Base-by-base conservation (phyloP, 441 rosid species). In the Erodium chrysanthum region DNA sequence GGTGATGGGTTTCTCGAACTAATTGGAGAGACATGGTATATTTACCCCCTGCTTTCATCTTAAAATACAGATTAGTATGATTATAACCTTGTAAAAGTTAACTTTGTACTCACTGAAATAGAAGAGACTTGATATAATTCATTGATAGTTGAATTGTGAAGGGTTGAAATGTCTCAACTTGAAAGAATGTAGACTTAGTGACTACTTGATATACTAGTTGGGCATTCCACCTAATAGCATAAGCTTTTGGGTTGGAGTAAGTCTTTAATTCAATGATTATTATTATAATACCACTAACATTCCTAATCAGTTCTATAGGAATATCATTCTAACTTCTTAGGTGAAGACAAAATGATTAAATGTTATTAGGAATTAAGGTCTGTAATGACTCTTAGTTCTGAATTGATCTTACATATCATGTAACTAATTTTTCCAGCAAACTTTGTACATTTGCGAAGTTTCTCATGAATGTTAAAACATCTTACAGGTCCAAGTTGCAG, bases 401-500 rank as follows among this genome's bases (percentile, higher is more conserved):
- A 11, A 42, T 69, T 54, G 60, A 54, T 18, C 60, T 54, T 58
- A 23, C 29, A 22, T 58, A 58, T 58, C 29, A 23, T 58, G 54
- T 48, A 48, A 14, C 54, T 48, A 14, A 0, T 15, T 48, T 48
- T 15, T 48, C 7, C 18, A 48, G 54, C 54, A 11, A 14, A 42
- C 11, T 42, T 14, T 42, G 5, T 25, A 25, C 0, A 14, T 60
- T 60, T 5, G 25, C 48, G n/a, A 67, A 40, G 63, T 68, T 65
- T 73, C 70, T 76, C 63, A 69, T 64, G 61, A 65, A 66, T 66
- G 14, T 33, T 71, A 27, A 31, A 31, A 60, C 72, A 42, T 73
- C 69, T 70, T 78, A 25, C 91, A 94, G 98, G 91, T 87, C 74
- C 90, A 82, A 80, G 97, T 94, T 71, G 93, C 92, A 61, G 97